Evolutionary conservation across 495 filamentous ascomycete genomes (phyloP).

Genomic region (Tetracladium marchalianum): DNA sequence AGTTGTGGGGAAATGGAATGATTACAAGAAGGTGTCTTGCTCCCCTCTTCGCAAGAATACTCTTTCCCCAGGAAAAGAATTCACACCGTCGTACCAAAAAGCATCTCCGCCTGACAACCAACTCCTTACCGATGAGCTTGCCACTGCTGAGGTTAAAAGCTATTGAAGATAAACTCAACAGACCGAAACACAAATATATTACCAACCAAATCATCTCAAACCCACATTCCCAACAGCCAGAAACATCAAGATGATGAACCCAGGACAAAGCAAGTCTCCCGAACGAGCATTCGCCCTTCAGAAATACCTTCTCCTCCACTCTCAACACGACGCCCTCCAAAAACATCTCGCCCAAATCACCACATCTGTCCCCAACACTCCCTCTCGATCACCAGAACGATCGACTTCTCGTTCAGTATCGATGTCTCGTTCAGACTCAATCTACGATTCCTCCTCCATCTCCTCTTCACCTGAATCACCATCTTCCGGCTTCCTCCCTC

Average conservation of each 20-base stretch:
- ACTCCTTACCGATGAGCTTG: too few relatives aligned
- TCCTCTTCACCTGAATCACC: constrained; percentile 6
- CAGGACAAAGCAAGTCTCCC: background rate
- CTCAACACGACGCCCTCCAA: constrained; percentile 42
- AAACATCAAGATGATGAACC: background rate
- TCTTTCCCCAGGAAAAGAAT: too few relatives aligned
- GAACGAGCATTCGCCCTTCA: constrained; percentile 40
- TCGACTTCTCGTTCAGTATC: constrained; percentile 17
- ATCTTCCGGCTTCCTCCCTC: constrained; percentile 11
- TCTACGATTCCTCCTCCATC: constrained; percentile 1
- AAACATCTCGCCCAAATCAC: constrained; percentile 37
- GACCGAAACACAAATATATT: too few relatives aligned
- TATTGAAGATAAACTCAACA: too few relatives aligned
- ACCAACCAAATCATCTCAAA: too few relatives aligned
- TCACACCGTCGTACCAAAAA: too few relatives aligned
- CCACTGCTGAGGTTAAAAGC: too few relatives aligned
- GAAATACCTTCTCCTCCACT: constrained; percentile 44
- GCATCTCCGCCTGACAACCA: too few relatives aligned
- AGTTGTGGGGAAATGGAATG: too few relatives aligned
- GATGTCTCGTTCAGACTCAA: background rate
- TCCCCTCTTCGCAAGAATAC: too few relatives aligned
- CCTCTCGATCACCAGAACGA: constrained; percentile 23
- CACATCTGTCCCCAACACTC: constrained; percentile 17
- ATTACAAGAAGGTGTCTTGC: too few relatives aligned
- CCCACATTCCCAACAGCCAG: too few relatives aligned